A percentile compares a stretch with the other conserved stretches of the same genome.
These are phyloP conservation scores for Hypericum perforatum DNA, from an alignment of 345 rosid species.

Conservation along the genomic window DNA sequence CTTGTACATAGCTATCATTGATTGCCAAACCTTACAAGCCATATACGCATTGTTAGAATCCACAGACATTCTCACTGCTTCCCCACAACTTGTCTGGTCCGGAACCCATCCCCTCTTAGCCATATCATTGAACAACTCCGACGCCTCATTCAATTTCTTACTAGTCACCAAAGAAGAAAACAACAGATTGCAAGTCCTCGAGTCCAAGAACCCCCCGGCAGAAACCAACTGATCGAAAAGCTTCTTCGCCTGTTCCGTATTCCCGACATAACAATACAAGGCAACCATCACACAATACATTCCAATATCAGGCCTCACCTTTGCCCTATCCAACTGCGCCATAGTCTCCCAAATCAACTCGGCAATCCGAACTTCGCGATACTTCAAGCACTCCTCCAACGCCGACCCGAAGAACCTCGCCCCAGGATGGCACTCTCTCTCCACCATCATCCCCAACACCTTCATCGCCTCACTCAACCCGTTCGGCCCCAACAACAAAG, in stretches of 20 bases:
- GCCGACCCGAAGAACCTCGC: slow-evolving; percentile 30
- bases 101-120: slow-evolving; percentile 38
- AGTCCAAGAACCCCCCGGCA: slow-evolving; percentile 40
- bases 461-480: slow-evolving; percentile 33
- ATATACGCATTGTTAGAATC: slow-evolving; percentile 28
- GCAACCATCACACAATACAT: slow-evolving; percentile 43
- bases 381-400: slow-evolving; percentile 24
- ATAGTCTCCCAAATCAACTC: slow-evolving; percentile 35
- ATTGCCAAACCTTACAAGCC: slow-evolving; percentile 45
- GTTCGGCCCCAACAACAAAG: slow-evolving; percentile 30
- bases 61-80: slow-evolving; percentile 29
- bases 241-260: slow-evolving; percentile 24
- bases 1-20: slow-evolving; percentile 34
- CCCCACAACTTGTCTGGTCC: slow-evolving; percentile 26
- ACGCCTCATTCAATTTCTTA: slow-evolving; percentile 36
- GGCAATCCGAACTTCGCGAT: slow-evolving; percentile 28
- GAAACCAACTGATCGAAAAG: slow-evolving; percentile 47
- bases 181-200: slow-evolving; percentile 33
- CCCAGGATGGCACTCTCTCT: slow-evolving; percentile 36
- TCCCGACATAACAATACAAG: slow-evolving; percentile 26
- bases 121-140: slow-evolving; percentile 35
- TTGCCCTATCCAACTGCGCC: slow-evolving; percentile 16
- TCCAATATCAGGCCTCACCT: slow-evolving; percentile 33
- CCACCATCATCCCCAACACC: slow-evolving; percentile 23
- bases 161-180: slow-evolving; percentile 33